Evolutionary conservation across 164 flowering plant species (phyloP), one percentile per base, ranked within the genome.

Genomic region (Santalum album): DNA sequence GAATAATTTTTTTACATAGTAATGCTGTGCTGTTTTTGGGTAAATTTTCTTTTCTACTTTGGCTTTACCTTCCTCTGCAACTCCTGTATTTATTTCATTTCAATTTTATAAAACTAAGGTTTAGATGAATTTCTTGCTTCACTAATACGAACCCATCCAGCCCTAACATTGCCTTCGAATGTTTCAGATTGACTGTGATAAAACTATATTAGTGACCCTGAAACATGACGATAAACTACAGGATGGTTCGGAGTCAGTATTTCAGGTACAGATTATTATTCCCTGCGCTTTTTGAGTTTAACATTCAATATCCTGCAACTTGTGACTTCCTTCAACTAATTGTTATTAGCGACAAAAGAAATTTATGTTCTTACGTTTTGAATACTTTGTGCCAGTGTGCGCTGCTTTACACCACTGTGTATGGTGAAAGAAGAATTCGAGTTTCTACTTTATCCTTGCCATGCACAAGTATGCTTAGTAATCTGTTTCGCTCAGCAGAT

Each of bases 391-490:
- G 12, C 57, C 74, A 94, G 99, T 90, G 96, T 69, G 99, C 99
- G n/a, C 95, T 94, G 75, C 89, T 94, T 32, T 94, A 94, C 72
- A 94, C 99, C 54, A 94, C 97, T 39, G 69, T 87, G 17, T 80
- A 80, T 71, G 99, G 99, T 43, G 87, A 94, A 82, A 78, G 99
- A 84, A 85, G 97, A 72, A 94, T 94, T 52, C 83, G 99, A n/a
- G 86, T 94, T 57, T 72, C 75, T 39, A 90, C 84, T 32, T 72
- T 94, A 42, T 94, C 99, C 29, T 77, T 94, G 60, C 81, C 96
- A 7, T 87, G 95, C 74, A 85, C 99, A 34, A 77, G 74, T 58
- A 75, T 75, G 65, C 74, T 94, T n/a, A 83, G 86, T 63, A 82
- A 82, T 70, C 70, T 94, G 39, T 94, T 90, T 56, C 96, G 97